phyloP scores from a whole-genome alignment of 768 basidiomycete species.

The Cystobasidium onofrii region DNA sequence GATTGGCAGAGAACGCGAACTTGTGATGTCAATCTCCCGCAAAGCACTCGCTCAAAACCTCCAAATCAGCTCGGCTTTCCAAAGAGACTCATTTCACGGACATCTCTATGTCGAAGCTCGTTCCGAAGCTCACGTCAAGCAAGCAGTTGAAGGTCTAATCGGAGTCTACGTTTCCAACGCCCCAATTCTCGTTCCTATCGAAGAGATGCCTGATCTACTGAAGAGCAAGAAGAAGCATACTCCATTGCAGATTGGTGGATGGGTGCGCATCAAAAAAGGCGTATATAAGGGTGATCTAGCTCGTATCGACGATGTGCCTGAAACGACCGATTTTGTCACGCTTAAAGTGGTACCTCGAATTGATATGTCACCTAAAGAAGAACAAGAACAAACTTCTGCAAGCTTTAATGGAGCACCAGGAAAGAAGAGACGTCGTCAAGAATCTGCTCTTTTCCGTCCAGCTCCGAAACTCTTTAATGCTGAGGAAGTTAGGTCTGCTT shows the following conservation, averaged over 20 bases:
- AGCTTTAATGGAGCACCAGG: slow-evolving; percentile 51
- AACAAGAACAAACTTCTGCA: slow-evolving; percentile 43
- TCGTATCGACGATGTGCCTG: slow-evolving; percentile 85
- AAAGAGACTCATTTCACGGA: slow-evolving; percentile 86
- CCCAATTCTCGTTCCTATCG: slow-evolving; percentile 72
- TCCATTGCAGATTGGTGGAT: slow-evolving; percentile 72
- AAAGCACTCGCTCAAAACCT: slow-evolving; percentile 73
- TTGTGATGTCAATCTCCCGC: slow-evolving; percentile 88
- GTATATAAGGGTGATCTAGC: slow-evolving; percentile 92
- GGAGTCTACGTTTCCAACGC: slow-evolving; percentile 62
- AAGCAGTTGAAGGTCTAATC: slow-evolving; percentile 80
- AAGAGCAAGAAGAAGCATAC: slow-evolving; percentile 91
- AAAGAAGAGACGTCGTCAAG: slow-evolving; percentile 68
- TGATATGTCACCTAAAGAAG: slow-evolving; percentile 84
- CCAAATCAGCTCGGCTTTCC: slow-evolving; percentile 85
- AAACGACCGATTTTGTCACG: slow-evolving; percentile 85
- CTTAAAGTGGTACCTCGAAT: slow-evolving; percentile 95
- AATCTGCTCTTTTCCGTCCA: slow-evolving; percentile 53
- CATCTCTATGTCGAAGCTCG: slow-evolving; percentile 96
- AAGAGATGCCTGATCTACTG: slow-evolving; percentile 93
- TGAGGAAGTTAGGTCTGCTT: slow-evolving; percentile 81
- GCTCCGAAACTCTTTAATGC: slow-evolving; percentile 87
- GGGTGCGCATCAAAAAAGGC: slow-evolving; percentile 90
- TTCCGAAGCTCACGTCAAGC: slow-evolving; percentile 71
- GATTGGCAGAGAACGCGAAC: slow-evolving; percentile 85